phyloP scores from a whole-genome alignment of 345 rosid species.

The Boechera retrofracta region DNA sequence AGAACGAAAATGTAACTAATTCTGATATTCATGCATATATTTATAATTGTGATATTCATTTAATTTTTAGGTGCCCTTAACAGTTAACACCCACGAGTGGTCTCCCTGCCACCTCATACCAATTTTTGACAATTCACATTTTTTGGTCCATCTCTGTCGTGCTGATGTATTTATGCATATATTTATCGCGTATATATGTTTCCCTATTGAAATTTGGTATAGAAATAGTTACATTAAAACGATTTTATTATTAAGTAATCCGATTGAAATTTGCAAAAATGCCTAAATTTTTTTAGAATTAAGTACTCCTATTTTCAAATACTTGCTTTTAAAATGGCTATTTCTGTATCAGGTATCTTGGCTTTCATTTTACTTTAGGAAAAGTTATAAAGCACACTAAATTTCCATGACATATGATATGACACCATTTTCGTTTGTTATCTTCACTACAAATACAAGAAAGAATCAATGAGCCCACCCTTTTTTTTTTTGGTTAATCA shows the following conservation, averaged over 20 bases:
- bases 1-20: background rate
- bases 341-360: background rate
- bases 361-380: background rate
- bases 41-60: background rate
- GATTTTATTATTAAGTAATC: no score
- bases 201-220: no score
- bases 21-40: background rate
- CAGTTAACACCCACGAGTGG: slow-evolving; percentile 7
- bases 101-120: background rate
- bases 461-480: background rate
- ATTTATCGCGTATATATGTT: no score
- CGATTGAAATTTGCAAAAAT: background rate
- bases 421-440: slow-evolving; percentile 15
- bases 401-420: slow-evolving; percentile 6
- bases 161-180: background rate
- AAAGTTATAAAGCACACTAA: background rate
- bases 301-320: background rate
- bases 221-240: no score
- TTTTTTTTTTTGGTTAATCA: background rate
- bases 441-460: background rate
- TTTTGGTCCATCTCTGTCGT: slow-evolving; percentile 20
- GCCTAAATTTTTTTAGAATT: background rate
- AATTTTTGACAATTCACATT: background rate
- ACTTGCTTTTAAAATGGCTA: no score
- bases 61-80: background rate